Evolutionary conservation across 1,284 basidiomycete species (phyloP), one percentile per base, ranked within the genome.

Genomic region (Pulchroboletus neoregius): DNA sequence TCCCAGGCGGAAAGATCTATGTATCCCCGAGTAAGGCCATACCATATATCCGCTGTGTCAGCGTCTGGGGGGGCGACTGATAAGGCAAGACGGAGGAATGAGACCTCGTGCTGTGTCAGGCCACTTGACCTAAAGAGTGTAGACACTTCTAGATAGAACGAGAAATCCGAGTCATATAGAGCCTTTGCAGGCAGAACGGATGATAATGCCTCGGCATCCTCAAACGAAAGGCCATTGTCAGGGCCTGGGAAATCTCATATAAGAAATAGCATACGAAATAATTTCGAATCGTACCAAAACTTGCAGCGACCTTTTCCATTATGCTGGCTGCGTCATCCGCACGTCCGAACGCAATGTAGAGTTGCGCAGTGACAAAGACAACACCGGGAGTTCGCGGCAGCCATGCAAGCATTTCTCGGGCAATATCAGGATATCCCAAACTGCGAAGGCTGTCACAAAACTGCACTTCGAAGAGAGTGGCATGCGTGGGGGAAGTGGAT

Each of bases 141-240:
- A n/a, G 84, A 78, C 36, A 80, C 75, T 63, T 92, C 88, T 28
- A 83, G 67, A 68, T 91, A 94, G 69, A 89, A 95, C 5, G 75
- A 73, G 57, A 83, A 82, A 46, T 82, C 73, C 5, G 81, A 81
- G 47, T 79, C 74, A 46, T 80, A 77, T 12, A 78, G 61, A 39
- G 74, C 71, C 23, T 71, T 71, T 22, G 71, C 71, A 18, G 88
- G 87, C 43, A 92, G 70, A 39, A 91, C 76, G 15, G 70, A 65
- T 0, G 71, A 68, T 24, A 93, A 68, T 2, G 84, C 79, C 52
- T 82, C 78, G 33, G 71, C 68, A 58, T 90, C 87, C 56, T 87
- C 84, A 16, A 61, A 56, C 1, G 77, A 73, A 35, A 83, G 60
- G 8, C 71, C 75, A 57, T 64, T 74, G 38, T 82, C 73, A 9